Conservation (phyloP, 139 green algal species). For the Chlorella sorokiniana region DNA sequence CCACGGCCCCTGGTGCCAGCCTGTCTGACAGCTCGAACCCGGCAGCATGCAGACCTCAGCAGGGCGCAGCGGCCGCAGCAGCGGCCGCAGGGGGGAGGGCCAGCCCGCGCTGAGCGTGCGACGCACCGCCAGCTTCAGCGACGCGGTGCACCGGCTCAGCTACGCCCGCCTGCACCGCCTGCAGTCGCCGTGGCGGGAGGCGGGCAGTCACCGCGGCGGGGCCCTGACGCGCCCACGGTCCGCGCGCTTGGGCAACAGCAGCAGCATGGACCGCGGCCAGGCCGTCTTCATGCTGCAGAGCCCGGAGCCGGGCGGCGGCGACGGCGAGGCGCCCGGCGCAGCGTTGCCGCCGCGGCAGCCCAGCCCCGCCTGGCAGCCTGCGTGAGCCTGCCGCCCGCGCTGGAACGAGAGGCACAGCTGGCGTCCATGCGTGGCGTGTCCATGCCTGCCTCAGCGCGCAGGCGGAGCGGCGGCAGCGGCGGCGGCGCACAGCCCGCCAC, state of each 20-base stretch:
- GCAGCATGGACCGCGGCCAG: constrained; percentile 5
- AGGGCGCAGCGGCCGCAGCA: neutral
- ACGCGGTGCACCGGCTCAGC: constrained; percentile 5
- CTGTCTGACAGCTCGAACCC: neutral
- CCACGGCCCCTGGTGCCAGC: too few species aligned
- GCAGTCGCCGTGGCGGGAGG: constrained; percentile 19
- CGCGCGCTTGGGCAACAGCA: neutral
- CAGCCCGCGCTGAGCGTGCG: neutral
- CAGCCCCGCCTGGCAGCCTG: constrained; percentile 18
- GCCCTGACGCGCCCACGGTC: constrained; percentile 9
- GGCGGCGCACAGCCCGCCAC: neutral
- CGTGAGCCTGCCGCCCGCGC: constrained; percentile 15
- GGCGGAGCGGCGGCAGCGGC: too few species aligned
- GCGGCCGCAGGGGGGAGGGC: neutral
- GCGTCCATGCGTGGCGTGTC: neutral
- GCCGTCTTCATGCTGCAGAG: constrained; percentile 27
- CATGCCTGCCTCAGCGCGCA: neutral
- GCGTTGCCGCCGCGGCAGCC: neutral
- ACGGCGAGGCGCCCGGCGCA: neutral
- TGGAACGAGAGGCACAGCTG: neutral
- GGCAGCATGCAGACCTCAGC: neutral
- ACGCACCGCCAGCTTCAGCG: constrained; percentile 19
- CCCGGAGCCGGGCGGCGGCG: neutral
- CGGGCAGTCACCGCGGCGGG: neutral
- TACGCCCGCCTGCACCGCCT: constrained; percentile 1